Percentiles rank a stretch among this genome's conserved stretches.
Conservation (phyloP, 495 filamentous ascomycete species). For the Pseudevernia furfuracea region DNA sequence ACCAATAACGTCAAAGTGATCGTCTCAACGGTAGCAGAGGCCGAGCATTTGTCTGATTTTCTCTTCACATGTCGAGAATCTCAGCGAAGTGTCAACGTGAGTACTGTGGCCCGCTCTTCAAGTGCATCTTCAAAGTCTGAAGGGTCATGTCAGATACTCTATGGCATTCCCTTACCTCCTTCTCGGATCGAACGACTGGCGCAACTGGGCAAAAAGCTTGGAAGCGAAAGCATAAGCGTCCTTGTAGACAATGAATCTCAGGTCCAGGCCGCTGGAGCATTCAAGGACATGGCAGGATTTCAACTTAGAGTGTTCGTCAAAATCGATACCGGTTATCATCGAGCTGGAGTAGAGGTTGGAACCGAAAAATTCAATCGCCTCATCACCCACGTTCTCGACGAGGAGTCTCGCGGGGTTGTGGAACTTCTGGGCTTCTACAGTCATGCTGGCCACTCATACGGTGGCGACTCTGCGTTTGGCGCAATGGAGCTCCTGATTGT, state of each 20-base stretch:
- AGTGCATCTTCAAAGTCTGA: not conserved
- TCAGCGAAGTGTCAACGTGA: constrained; percentile 50
- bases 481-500: constrained; percentile 50
- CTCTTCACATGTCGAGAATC: constrained; percentile 48
- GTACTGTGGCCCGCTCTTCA: constrained; percentile 14
- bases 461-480: constrained; percentile 38
- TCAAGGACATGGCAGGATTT: constrained; percentile 35
- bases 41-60: constrained; percentile 58
- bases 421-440: constrained; percentile 62
- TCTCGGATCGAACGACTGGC: constrained; percentile 54
- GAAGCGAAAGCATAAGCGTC: constrained; percentile 48
- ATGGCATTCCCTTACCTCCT: constrained; percentile 64
- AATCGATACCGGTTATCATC: constrained; percentile 68
- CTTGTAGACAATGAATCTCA: constrained; percentile 69
- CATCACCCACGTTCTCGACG: constrained; percentile 43
- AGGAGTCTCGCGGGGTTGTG: constrained; percentile 31
- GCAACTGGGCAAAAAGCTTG: constrained; percentile 41
- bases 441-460: constrained; percentile 74
- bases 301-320: constrained; percentile 60
- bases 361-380: constrained; percentile 45
- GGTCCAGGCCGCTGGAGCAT: constrained; percentile 38
- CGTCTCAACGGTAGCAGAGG: constrained; percentile 71
- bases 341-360: constrained; percentile 58
- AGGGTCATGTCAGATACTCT: constrained; percentile 50
- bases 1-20: constrained; percentile 52